Base-by-base conservation (phyloP, 2,329 filamentous ascomycete species). In the Trichophyton simii region DNA sequence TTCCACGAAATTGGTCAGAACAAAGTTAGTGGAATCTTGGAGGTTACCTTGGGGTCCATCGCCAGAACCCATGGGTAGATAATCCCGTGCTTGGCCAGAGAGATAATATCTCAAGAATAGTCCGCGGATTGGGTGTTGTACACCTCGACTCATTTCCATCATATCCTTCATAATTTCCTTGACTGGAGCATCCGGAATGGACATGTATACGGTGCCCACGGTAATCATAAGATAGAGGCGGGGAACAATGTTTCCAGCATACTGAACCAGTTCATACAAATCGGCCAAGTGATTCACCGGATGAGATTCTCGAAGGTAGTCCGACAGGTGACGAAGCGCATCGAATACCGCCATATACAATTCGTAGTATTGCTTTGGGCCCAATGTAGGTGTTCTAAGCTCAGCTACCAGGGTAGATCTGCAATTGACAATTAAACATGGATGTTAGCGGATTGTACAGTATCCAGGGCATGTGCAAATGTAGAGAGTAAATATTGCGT, bases 161-260 rank as follows among this genome's bases (percentile, higher is more conserved):
- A 99, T 99, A 75, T 99, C 94, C 77, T 99, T 99, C 94, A 99
- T 99, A 65, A 99, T 90, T 79, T 99, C 94, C 78, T 99, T 99
- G 67, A 99, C 94, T 0, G 94, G 94, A 62, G 95, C 94, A 81
- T 97, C 94, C 70, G 94, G 88, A 71, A 99, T 95, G 28, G 89
- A 87, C 94, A 99, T 99, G 79, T 99, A 99, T 57, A 96, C 95
- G 1, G 94, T 99, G 62, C 94, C 94, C 44, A 99, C 95, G 0
- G 95, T 99, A 71, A 99, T 94, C 95, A 99, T 99, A 63, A 99
- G 86, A 74, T 99, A 99, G 65, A 99, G 80, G 66, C 94, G 86
- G 25, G 94, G 94, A 63, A 99, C 87, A 67, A 99, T 97, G 73
- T 99, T 99, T 66, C 95, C 94, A 61, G 91, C 91, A 84, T 96